A percentile compares a stretch with the other conserved stretches of the same genome.
Evolutionary conservation across 768 basidiomycete genomes (phyloP).

Genomic region (Lentinula sp.): DNA sequence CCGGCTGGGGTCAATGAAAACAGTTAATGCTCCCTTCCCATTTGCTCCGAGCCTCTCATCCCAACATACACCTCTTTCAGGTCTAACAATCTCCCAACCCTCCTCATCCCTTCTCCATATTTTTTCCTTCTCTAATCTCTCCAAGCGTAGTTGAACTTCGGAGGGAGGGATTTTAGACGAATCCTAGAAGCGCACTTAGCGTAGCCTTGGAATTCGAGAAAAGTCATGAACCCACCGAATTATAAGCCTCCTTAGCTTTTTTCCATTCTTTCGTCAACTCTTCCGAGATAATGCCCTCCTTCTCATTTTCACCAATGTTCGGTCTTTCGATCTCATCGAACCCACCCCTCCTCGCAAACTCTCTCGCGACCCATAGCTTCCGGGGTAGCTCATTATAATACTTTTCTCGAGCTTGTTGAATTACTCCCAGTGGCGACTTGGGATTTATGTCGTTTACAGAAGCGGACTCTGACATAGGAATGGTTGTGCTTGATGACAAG

Average conservation of each 20-base stretch:
- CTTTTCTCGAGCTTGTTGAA: slow-evolving; percentile 61
- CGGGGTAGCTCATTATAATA: slow-evolving; percentile 71
- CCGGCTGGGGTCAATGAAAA: not conserved
- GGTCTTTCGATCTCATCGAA: slow-evolving; percentile 49
- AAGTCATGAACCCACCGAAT: not conserved
- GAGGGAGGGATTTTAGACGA: slow-evolving; percentile 48
- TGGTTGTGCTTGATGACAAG: not conserved
- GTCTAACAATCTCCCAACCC: slow-evolving; percentile 76
- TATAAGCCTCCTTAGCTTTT: not conserved
- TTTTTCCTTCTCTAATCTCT: slow-evolving; percentile 84
- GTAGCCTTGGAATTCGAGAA: not conserved
- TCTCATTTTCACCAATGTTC: slow-evolving; percentile 73
- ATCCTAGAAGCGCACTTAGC: not conserved
- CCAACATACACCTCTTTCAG: slow-evolving; percentile 64
- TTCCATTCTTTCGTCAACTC: not conserved
- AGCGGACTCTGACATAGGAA: not conserved
- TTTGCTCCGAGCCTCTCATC: slow-evolving; percentile 30
- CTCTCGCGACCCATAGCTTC: slow-evolving; percentile 67
- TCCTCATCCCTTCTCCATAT: slow-evolving; percentile 76
- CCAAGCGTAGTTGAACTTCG: slow-evolving; percentile 83
- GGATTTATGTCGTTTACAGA: slow-evolving; percentile 29
- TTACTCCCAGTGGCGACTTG: slow-evolving; percentile 34
- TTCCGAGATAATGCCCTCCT: not conserved
- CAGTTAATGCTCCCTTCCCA: not conserved
- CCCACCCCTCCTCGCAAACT: slow-evolving; percentile 51